Evolutionary conservation across 2,329 filamentous ascomycete genomes (phyloP).

Genomic region (Chaetomiaceae sp.): DNA sequence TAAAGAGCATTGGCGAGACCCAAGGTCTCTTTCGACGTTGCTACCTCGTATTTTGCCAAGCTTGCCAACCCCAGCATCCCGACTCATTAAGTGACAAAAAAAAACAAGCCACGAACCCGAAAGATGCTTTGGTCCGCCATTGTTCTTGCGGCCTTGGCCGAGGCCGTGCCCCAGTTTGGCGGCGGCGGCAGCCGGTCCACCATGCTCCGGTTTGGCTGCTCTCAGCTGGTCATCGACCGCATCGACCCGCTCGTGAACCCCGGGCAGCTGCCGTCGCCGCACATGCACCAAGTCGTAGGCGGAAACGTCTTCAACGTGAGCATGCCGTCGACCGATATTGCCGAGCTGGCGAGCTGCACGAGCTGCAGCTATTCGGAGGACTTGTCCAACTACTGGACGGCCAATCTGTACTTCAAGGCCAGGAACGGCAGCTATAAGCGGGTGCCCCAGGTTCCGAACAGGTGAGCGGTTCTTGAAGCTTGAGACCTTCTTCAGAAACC

Average conservation of each 20-base stretch:
- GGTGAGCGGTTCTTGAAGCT: slow-evolving; percentile 15
- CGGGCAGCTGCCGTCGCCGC: slow-evolving; percentile 45
- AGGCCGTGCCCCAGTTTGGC: slow-evolving; percentile 11
- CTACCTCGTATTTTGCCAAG: not conserved
- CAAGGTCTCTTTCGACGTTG: not conserved
- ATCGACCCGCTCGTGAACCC: slow-evolving; percentile 36
- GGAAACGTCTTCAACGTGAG: slow-evolving; percentile 43
- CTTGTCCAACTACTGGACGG: slow-evolving; percentile 34
- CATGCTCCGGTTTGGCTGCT: slow-evolving; percentile 32
- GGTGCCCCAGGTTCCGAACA: slow-evolving; percentile 29
- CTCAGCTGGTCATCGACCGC: slow-evolving; percentile 46
- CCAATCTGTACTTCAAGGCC: slow-evolving; percentile 34
- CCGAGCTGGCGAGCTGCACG: slow-evolving; percentile 38
- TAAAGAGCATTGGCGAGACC: not conserved
- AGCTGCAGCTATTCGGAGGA: slow-evolving; percentile 37
- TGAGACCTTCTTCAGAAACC: not conserved
- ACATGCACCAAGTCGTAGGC: slow-evolving; percentile 56
- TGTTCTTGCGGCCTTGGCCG: slow-evolving; percentile 12
- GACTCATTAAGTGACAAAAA: too few species aligned
- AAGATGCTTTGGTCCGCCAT: slow-evolving; percentile 4
- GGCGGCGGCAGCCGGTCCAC: slow-evolving; percentile 2
- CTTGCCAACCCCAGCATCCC: not conserved
- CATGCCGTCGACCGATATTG: slow-evolving; percentile 36
- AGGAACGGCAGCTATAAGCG: slow-evolving; percentile 36
- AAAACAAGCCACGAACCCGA: not conserved